These are phyloP conservation scores for Terana coerulea DNA, from an alignment of 768 basidiomycete species.

Conservation along the genomic window DNA sequence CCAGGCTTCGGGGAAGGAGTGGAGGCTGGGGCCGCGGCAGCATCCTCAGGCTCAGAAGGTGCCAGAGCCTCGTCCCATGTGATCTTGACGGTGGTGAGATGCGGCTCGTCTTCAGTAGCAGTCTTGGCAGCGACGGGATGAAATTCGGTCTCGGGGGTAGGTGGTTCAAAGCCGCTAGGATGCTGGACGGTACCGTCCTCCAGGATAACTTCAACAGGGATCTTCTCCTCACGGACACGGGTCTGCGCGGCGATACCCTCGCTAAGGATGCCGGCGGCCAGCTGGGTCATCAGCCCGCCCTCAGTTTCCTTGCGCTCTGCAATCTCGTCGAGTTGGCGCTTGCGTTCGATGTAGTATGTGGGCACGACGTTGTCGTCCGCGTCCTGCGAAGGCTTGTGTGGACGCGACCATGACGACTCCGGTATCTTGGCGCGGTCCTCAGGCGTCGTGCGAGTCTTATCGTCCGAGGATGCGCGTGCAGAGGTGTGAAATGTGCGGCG, in stretches of 20 bases:
- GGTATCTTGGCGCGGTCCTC: slow-evolving; percentile 19
- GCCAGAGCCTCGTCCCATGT: slow-evolving; percentile 23
- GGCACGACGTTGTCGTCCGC: slow-evolving; percentile 26
- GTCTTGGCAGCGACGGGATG: slow-evolving; percentile 22
- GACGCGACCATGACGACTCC: slow-evolving; percentile 21
- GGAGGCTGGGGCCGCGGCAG: slow-evolving; percentile 7
- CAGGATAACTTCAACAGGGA: slow-evolving; percentile 38
- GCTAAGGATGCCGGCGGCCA: slow-evolving; percentile 26
- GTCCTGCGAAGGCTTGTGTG: slow-evolving; percentile 25
- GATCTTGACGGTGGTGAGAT: slow-evolving; percentile 21
- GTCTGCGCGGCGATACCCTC: slow-evolving; percentile 27
- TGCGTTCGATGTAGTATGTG: slow-evolving; percentile 26
- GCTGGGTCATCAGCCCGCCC: slow-evolving; percentile 26
- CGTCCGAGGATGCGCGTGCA: slow-evolving; percentile 3
- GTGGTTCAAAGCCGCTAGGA: slow-evolving; percentile 41
- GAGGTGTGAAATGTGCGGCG: background rate
- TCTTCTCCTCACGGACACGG: slow-evolving; percentile 29
- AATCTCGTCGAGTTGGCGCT: slow-evolving; percentile 22
- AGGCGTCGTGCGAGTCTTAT: slow-evolving; percentile 3
- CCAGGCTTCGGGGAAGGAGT: background rate
- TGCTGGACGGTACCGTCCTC: slow-evolving; percentile 37
- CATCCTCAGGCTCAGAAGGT: slow-evolving; percentile 1
- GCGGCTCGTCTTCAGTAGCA: slow-evolving; percentile 18
- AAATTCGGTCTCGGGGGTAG: slow-evolving; percentile 37
- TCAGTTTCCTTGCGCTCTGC: slow-evolving; percentile 27